Percentiles rank a stretch among this genome's conserved stretches.
These are phyloP conservation scores for Lagenaria siceraria DNA, from an alignment of 306 rosid species.

Conservation along the genomic window DNA sequence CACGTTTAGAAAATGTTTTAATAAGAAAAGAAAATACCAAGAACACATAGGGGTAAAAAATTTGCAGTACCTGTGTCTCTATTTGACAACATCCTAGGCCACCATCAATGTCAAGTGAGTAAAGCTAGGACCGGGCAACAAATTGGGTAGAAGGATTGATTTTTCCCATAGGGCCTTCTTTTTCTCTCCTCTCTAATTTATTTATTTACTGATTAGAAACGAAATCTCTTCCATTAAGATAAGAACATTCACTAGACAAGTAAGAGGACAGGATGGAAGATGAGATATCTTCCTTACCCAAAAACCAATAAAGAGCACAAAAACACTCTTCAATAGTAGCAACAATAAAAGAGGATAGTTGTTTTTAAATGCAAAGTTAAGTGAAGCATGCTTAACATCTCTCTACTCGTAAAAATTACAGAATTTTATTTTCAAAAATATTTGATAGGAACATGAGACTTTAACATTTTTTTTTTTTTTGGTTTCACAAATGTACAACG, in stretches of 20 bases:
- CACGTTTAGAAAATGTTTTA: not conserved
- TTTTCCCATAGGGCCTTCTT: not conserved
- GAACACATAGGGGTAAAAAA: not conserved
- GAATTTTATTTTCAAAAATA: not conserved
- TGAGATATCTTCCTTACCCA: not conserved
- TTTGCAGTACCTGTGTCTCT: constrained; percentile 39
- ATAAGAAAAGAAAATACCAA: not conserved
- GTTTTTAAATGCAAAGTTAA: not conserved
- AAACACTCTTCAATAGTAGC: not conserved
- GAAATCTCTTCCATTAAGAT: not conserved
- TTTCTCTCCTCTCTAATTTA: not conserved
- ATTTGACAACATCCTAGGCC: constrained; percentile 48
- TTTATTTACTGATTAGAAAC: constrained; percentile 7
- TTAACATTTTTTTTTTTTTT: not conserved
- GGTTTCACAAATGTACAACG: not conserved
- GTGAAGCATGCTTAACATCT: not conserved
- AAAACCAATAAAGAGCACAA: not conserved
- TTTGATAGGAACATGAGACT: not conserved
- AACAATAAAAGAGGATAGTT: not conserved
- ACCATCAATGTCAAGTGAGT: constrained; percentile 16
- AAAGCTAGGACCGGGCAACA: constrained; percentile 9
- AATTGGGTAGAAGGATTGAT: constrained; percentile 6
- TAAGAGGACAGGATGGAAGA: not conserved
- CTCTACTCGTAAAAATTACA: not conserved
- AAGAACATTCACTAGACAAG: not conserved